Evolutionary conservation across 495 filamentous ascomycete species (phyloP), one percentile per base, ranked within the genome.

Genomic region (Penicillium herquei): DNA sequence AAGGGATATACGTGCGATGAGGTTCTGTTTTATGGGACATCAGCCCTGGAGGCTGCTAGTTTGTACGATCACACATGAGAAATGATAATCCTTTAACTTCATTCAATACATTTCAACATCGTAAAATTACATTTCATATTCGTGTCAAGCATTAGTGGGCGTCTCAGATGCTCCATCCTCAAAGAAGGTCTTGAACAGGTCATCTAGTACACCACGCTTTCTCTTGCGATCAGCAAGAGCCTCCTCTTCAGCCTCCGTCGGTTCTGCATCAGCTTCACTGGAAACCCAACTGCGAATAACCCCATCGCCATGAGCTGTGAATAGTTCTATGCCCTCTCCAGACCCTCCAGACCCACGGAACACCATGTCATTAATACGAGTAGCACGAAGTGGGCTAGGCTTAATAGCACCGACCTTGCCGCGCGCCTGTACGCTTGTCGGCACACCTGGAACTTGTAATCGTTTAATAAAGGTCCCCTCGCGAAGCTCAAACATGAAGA

Each of bases 401-500:
- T 63, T 61, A 16, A 71, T 69, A 18, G 61, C 62, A 14, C 58
- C 51, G 65, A 68, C 1, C 62, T 59, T 10, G 72, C 75, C n/a
- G n/a, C n/a, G n/a, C n/a, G n/a, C n/a, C n/a, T n/a, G n/a, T n/a
- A n/a, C n/a, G n/a, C n/a, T n/a, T 39, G 71, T 71, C 26, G 80
- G 69, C 3, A 83, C 63, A 7, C 85, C 86, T 0, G 85, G 84
- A 7, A 84, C 78, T 33, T 82, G 75, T 11, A 96, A 72, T 17
- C 84, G 81, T 52, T 88, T 89, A 16, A 92, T 58, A 31, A 91
- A 75, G n/a, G 73, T 79, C 0, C 91, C 91, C 56, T 91, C 83
- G 41, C 87, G 84, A 3, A 94, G 71, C 56, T 90, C 87, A 57
- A 89, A 85, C 63, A 87, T 81, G 21, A 95, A 73, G 7, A 96